A percentile compares a stretch with the other conserved stretches of the same genome.
Conservation (phyloP, 768 basidiomycete genomes). For the Ramaria sp. region DNA sequence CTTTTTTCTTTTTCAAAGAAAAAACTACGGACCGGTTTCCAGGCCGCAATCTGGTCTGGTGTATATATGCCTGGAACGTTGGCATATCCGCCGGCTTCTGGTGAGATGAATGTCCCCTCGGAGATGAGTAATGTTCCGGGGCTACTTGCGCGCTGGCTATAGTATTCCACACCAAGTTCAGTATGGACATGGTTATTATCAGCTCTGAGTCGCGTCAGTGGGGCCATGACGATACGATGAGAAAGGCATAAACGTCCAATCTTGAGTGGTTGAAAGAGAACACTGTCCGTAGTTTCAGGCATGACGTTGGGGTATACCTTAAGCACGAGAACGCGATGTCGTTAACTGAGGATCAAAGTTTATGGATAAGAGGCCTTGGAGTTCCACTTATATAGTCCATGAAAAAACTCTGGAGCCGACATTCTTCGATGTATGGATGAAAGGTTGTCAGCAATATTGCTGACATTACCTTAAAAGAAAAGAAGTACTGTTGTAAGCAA, state of each 20-base stretch:
- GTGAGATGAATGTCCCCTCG: constrained; percentile 24
- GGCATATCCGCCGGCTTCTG: constrained; percentile 18
- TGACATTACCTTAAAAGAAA: too few species aligned
- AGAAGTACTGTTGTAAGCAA: too few species aligned
- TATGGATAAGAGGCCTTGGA: too few species aligned
- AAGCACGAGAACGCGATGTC: too few species aligned
- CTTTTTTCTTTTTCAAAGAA: too few species aligned
- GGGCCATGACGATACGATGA: constrained; percentile 17
- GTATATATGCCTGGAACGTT: constrained; percentile 56
- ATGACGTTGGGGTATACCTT: too few species aligned
- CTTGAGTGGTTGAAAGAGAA: constrained; percentile 15
- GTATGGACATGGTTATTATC: constrained; percentile 12
- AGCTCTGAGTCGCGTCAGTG: constrained; percentile 16
- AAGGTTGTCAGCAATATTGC: too few species aligned
- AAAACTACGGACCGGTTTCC: constrained; percentile 34
- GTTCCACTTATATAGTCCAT: too few species aligned
- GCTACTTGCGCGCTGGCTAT: constrained; percentile 11
- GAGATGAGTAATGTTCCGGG: constrained; percentile 21
- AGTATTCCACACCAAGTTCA: constrained; percentile 12
- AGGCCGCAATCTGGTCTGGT: constrained; percentile 41
- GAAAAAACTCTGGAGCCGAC: too few species aligned
- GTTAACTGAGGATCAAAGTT: too few species aligned
- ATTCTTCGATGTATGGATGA: too few species aligned
- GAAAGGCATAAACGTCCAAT: constrained; percentile 12
- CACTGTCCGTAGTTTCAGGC: too few species aligned